Evolutionary conservation across 345 rosid genomes (phyloP).

Genomic region (Euphorbia peplus): DNA sequence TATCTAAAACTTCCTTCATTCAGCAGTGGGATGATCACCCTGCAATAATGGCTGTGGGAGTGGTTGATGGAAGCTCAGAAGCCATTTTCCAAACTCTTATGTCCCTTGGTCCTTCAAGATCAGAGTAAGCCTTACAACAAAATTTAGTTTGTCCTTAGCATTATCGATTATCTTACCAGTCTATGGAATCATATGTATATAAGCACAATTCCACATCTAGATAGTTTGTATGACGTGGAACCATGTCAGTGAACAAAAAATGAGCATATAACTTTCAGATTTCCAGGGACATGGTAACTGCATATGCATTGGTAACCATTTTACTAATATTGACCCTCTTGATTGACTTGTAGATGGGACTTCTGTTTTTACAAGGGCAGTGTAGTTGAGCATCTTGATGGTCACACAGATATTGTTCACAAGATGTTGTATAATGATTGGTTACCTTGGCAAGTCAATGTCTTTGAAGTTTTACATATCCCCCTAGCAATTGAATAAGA

Average conservation of each 20-base stretch:
- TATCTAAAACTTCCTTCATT: constrained; percentile 7
- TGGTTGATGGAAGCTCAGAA: constrained; percentile 88
- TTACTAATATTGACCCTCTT: constrained; percentile 9
- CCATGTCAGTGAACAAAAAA: too few relatives aligned
- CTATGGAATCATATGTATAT: too few relatives aligned
- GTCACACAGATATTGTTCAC: constrained; percentile 90
- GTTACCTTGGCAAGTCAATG: constrained; percentile 69
- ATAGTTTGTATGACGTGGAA: too few relatives aligned
- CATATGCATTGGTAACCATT: background rate
- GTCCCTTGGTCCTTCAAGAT: constrained; percentile 96
- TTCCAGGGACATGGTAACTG: background rate
- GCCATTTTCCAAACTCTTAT: constrained; percentile 84
- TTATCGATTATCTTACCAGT: too few relatives aligned
- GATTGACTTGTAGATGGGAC: constrained; percentile 74
- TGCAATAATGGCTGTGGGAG: constrained; percentile 97
- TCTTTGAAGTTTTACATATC: background rate
- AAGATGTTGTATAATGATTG: constrained; percentile 78
- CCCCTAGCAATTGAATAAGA: background rate
- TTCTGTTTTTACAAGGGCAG: constrained; percentile 89
- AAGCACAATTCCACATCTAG: too few relatives aligned
- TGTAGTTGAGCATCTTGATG: constrained; percentile 90
- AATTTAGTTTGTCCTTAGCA: background rate
- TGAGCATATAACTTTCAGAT: background rate
- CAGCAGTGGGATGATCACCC: constrained; percentile 95
- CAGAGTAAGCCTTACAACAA: constrained; percentile 51